phyloP scores from a whole-genome alignment of 1,284 basidiomycete genomes.

The Irpex sp. region DNA sequence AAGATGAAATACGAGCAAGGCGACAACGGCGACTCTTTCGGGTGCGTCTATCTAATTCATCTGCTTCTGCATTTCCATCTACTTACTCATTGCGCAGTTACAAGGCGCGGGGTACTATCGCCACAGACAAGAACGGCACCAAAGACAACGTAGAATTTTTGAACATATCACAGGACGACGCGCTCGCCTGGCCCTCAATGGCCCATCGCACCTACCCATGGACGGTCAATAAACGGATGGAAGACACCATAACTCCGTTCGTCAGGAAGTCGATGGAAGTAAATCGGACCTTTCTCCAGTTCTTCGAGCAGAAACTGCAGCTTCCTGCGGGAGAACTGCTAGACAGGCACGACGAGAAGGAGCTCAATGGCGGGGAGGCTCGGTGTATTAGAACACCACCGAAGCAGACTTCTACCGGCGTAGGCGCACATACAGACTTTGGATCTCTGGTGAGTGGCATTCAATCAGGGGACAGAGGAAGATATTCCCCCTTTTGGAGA shows the following conservation, averaged over 20 bases:
- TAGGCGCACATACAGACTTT: conserved; percentile 36
- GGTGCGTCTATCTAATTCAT: conserved; percentile 30
- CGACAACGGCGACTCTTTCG: conserved; percentile 55
- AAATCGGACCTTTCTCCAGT: conserved; percentile 45
- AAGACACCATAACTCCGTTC: conserved; percentile 47
- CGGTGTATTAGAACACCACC: conserved; percentile 51
- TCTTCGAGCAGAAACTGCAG: conserved; percentile 53
- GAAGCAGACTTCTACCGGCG: conserved; percentile 23
- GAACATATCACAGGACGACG: conserved; percentile 65
- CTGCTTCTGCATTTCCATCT: background rate
- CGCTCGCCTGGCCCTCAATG: conserved; percentile 46
- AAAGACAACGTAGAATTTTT: conserved; percentile 59
- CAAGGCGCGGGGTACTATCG: conserved; percentile 57
- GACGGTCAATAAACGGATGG: conserved; percentile 46
- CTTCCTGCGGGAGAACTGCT: conserved; percentile 46
- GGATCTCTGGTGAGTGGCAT: conserved; percentile 32
- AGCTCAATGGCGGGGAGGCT: conserved; percentile 54
- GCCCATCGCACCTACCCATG: conserved; percentile 50
- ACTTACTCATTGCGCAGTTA: conserved; percentile 38
- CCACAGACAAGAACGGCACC: conserved; percentile 55
- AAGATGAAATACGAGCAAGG: conserved; percentile 65
- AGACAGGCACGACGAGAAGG: conserved; percentile 39
- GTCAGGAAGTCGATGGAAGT: conserved; percentile 51
- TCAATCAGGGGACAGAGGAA: too few species aligned
- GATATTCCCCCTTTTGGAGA: background rate